Conservation (phyloP, 805 yeast genomes). For the Starmerella davenportii region DNA sequence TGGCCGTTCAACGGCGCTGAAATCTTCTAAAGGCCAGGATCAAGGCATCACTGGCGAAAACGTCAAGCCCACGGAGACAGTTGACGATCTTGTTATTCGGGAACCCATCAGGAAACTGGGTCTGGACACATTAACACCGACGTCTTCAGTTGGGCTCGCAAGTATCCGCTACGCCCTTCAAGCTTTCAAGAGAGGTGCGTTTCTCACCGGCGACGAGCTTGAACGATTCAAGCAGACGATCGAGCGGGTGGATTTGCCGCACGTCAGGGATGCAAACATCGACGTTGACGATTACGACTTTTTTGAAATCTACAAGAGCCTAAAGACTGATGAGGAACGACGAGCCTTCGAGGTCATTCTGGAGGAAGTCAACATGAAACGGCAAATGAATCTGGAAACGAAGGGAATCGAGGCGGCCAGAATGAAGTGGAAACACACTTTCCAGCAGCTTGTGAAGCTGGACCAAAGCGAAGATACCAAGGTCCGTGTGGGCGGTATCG, state of each 20-base stretch:
- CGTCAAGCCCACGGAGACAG: too few relatives aligned
- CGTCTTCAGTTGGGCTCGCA: slow-evolving; percentile 59
- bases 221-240: slow-evolving; percentile 12
- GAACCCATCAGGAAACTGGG: slow-evolving; percentile 34
- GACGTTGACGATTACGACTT: slow-evolving; percentile 33
- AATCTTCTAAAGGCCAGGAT: too few relatives aligned
- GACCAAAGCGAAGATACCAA: slow-evolving; percentile 28
- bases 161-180: slow-evolving; percentile 54
- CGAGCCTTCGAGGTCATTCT: slow-evolving; percentile 43
- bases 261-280: slow-evolving; percentile 21
- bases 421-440: slow-evolving; percentile 73
- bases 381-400: slow-evolving; percentile 62
- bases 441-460: slow-evolving; percentile 27
- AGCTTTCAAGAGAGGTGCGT: not conserved
- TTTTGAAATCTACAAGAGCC: slow-evolving; percentile 41
- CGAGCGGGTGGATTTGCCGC: slow-evolving; percentile 18
- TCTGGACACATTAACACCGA: slow-evolving; percentile 39
- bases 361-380: slow-evolving; percentile 49
- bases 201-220: slow-evolving; percentile 28
- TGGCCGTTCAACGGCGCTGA: too few relatives aligned
- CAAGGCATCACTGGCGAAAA: too few relatives aligned
- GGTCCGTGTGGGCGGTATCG: slow-evolving; percentile 32
- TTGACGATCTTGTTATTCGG: too few relatives aligned
- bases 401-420: slow-evolving; percentile 71
- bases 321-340: slow-evolving; percentile 29